phyloP scores from a whole-genome alignment of 768 basidiomycete genomes.

The Tylopilus rubrobrunneus region DNA sequence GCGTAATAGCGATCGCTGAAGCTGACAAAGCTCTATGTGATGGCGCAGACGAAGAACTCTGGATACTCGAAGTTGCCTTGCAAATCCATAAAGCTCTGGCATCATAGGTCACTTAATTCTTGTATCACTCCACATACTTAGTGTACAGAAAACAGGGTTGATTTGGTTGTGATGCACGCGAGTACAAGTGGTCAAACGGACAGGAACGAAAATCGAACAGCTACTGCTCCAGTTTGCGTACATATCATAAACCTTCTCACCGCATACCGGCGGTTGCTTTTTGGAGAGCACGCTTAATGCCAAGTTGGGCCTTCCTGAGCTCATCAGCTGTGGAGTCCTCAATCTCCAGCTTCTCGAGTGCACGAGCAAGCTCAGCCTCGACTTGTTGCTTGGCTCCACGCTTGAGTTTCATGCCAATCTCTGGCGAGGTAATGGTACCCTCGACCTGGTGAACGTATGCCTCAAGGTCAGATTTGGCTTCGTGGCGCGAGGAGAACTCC shows the following conservation, averaged over 20 bases:
- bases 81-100: conserved; percentile 63
- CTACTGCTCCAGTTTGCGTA: conserved; percentile 16
- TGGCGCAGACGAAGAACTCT: conserved; percentile 95
- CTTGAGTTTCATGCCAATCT: conserved; percentile 98
- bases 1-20: conserved; percentile 85
- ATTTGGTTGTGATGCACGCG: conserved; percentile 15
- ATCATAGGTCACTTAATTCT: neutral
- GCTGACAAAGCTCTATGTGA: conserved; percentile 95
- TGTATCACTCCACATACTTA: neutral
- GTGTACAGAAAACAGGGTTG: conserved; percentile 9
- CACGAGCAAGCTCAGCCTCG: conserved; percentile 96
- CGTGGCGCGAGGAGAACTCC: conserved; percentile 97
- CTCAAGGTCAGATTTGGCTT: conserved; percentile 98
- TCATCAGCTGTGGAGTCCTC: conserved; percentile 93
- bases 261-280: conserved; percentile 93
- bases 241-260: conserved; percentile 35
- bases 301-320: conserved; percentile 91
- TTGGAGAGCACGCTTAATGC: conserved; percentile 95
- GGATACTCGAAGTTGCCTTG: conserved; percentile 87
- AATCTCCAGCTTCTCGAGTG: conserved; percentile 97
- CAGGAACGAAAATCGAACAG: conserved; percentile 11
- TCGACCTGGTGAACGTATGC: conserved; percentile 97
- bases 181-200: conserved; percentile 14
- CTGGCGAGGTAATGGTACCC: conserved; percentile 91
- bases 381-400: conserved; percentile 92